Percentiles rank a stretch among this genome's conserved stretches.
Evolutionary conservation across 495 filamentous ascomycete genomes (phyloP).

Genomic region (Hypoxylon fragiforme): DNA sequence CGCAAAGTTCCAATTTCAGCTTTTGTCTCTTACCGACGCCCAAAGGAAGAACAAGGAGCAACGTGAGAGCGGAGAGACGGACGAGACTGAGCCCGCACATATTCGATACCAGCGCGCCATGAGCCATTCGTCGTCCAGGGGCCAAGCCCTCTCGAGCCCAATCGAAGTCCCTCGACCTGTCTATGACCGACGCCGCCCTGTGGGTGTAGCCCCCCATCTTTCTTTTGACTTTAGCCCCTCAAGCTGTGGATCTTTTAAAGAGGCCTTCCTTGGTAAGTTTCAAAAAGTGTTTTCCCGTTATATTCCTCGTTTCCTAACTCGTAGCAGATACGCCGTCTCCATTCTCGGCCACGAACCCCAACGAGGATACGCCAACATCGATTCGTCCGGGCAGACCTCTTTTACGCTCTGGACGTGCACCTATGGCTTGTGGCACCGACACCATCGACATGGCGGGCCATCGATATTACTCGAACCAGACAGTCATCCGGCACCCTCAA

Average conservation of each 20-base stretch:
- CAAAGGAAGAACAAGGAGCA: conserved; percentile 21
- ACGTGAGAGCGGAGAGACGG: conserved; percentile 23
- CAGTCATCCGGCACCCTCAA: conserved; percentile 10
- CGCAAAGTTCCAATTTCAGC: conserved; percentile 35
- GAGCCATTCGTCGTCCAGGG: neutral
- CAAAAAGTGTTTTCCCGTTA: no score
- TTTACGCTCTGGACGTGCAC: neutral
- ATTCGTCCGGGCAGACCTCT: neutral
- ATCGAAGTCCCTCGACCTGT: neutral
- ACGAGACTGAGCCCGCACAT: conserved; percentile 20
- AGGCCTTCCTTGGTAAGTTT: conserved; percentile 14
- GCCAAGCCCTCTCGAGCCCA: neutral
- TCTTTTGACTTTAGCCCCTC: conserved; percentile 24
- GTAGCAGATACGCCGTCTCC: conserved; percentile 12
- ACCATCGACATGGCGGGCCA: neutral
- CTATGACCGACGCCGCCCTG: neutral
- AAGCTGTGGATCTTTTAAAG: neutral
- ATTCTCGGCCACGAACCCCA: conserved; percentile 9
- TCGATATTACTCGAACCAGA: neutral
- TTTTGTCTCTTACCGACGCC: conserved; percentile 27
- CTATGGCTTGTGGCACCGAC: neutral
- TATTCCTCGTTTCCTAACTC: no score
- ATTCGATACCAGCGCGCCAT: conserved; percentile 2
- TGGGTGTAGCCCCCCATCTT: conserved; percentile 1
- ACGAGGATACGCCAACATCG: neutral